Conservation (phyloP, 202 grass and related monocot species). For the Carex sylvatica region DNA sequence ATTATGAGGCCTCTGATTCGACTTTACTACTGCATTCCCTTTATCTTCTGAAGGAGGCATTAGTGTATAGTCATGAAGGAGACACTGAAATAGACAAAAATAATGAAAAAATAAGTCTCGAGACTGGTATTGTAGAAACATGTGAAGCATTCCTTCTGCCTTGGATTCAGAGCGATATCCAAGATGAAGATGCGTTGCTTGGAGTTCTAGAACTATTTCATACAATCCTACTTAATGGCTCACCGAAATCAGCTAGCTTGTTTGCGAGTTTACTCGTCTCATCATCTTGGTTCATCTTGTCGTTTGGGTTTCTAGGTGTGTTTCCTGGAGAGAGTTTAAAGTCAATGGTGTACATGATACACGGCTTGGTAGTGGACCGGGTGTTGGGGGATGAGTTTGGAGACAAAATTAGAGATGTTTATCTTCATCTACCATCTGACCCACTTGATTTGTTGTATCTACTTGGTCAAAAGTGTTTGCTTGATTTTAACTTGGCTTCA, state of each 20-base stretch:
- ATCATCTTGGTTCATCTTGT: slow-evolving; percentile 83
- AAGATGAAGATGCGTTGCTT: slow-evolving; percentile 60
- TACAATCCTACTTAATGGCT: slow-evolving; percentile 66
- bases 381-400: slow-evolving; percentile 70
- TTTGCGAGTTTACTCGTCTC: slow-evolving; percentile 64
- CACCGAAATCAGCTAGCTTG: slow-evolving; percentile 33
- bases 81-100: slow-evolving; percentile 19
- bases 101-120: slow-evolving; percentile 45
- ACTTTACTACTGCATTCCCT: slow-evolving; percentile 58
- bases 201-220: slow-evolving; percentile 82
- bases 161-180: slow-evolving; percentile 63
- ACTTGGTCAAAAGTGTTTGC: slow-evolving; percentile 57
- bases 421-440: slow-evolving; percentile 63
- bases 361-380: slow-evolving; percentile 59
- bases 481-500: slow-evolving; percentile 75
- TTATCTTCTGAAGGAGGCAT: slow-evolving; percentile 73
- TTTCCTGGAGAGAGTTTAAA: slow-evolving; percentile 77
- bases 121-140: slow-evolving; percentile 59
- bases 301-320: slow-evolving; percentile 81
- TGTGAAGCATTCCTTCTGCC: slow-evolving; percentile 63
- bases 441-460: slow-evolving; percentile 76
- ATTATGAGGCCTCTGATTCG: slow-evolving; percentile 34
- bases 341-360: slow-evolving; percentile 65
- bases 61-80: slow-evolving; percentile 57
- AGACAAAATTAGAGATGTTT: slow-evolving; percentile 76